phyloP scores from a whole-genome alignment of 2,329 filamentous ascomycete genomes.

The Fusarium hostae region DNA sequence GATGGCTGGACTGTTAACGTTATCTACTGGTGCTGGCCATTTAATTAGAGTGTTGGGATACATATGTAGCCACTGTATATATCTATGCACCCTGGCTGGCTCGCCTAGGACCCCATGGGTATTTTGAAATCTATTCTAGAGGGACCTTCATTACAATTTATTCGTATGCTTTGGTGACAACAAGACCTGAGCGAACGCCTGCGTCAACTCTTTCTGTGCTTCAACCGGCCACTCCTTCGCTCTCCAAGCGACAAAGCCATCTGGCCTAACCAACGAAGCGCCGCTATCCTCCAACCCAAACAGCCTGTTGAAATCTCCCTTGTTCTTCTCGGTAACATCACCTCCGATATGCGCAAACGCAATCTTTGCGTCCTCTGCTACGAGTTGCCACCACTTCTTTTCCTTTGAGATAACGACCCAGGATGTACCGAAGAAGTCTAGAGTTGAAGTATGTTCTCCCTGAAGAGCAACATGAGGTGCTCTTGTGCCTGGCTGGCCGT shows the following conservation, averaged over 20 bases:
- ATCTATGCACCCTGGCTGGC: rapidly evolving
- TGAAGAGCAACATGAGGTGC: slow-evolving; percentile 33
- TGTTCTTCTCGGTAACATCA: neutral
- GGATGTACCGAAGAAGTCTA: slow-evolving; percentile 17
- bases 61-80: rapidly evolving
- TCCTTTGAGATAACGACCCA: slow-evolving; percentile 28
- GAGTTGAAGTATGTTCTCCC: slow-evolving; percentile 6
- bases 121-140: too few relatives aligned
- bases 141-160: rapidly evolving
- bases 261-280: slow-evolving; percentile 14
- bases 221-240: neutral
- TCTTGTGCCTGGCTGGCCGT: slow-evolving; percentile 37
- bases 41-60: neutral
- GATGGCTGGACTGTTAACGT: slow-evolving; percentile 1
- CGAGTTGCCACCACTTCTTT: neutral
- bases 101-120: too few relatives aligned
- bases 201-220: neutral
- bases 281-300: slow-evolving; percentile 11
- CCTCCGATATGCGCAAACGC: slow-evolving; percentile 10
- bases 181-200: neutral
- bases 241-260: slow-evolving; percentile 31
- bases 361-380: neutral
- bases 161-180: rapidly evolving
- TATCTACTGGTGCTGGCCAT: neutral
- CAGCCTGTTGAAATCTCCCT: neutral